Evolutionary conservation across 805 yeast genomes (phyloP), one percentile per base, ranked within the genome.

Genomic region (Hanseniaspora mollemarum): DNA sequence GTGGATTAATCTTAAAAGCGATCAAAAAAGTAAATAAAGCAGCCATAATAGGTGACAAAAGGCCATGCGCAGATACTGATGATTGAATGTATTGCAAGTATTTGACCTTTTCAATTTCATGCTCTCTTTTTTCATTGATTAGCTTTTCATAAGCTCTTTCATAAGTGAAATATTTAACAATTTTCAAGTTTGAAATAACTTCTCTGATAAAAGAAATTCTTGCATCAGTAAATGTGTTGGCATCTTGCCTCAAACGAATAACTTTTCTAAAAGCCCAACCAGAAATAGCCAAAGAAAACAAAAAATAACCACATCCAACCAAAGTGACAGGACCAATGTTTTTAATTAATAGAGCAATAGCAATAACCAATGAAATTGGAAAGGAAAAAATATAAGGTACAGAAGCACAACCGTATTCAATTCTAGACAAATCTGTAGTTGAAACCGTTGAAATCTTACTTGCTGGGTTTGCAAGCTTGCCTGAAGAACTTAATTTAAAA

Each of bases 151-250:
- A 88, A 0, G 96, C 87, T 29, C 71, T 71, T 66, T 88, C 96
- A 96, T 96, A 88, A 1, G 94, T 84, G 62, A 87, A 88, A 62
- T 75, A 83, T 67, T 88, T 88, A 63, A 88, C 84, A 69, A 82
- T 74, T 60, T 83, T 85, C 73, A 88, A 76, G 56, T 83, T 78
- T 60, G 75, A 78, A 56, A 88, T 70, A 26, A 87, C 76, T 63
- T 88, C 97, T 56, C 84, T 81, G 63, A 87, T 79, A 44, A 77
- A 71, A 43, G 78, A 72, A 21, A 88, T 86, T 60, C 97, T 78
- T 19, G 69, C 64, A 63, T 88, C 97, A 2, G 95, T 88, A 58
- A 68, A 75, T 1, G 66, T 67, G 52, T 77, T 78, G 9, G 85
- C 80, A n/a, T 63, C 62, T 24, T 66, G 68, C 60, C 96, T 77